phyloP scores from a whole-genome alignment of 805 yeast species.

The Candida ovalis region DNA sequence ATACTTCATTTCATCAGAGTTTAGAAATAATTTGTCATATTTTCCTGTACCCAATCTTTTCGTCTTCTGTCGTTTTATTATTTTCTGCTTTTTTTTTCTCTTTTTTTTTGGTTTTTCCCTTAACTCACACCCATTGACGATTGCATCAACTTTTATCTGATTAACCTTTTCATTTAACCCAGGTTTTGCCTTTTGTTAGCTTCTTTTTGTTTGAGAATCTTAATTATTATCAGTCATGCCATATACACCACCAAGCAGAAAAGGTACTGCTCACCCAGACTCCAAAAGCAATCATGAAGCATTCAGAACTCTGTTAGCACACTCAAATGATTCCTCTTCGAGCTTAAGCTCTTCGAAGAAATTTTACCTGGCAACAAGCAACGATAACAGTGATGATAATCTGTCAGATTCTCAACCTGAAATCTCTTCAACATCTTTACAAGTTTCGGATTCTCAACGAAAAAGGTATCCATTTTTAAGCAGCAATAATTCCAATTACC shows the following conservation, averaged over 20 bases:
- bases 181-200: too few species aligned
- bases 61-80: too few species aligned
- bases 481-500: background rate
- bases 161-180: background rate
- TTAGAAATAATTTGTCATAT: too few species aligned
- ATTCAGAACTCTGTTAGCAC: constrained; percentile 11
- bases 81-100: too few species aligned
- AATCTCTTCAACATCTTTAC: background rate
- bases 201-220: background rate
- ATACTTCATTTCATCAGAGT: too few species aligned
- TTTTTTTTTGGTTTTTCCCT: too few species aligned
- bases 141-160: background rate
- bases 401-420: background rate
- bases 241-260: constrained; percentile 25
- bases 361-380: constrained; percentile 10
- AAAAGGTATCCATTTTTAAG: background rate
- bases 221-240: constrained; percentile 19
- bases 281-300: constrained; percentile 8
- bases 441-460: background rate
- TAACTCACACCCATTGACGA: too few species aligned
- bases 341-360: constrained; percentile 7
- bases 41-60: too few species aligned
- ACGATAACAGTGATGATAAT: constrained; percentile 11
- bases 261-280: background rate
- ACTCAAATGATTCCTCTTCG: constrained; percentile 8